Evolutionary conservation across 2,329 filamentous ascomycete species (phyloP).

Genomic region (Calonectria pseudoturangicola): DNA sequence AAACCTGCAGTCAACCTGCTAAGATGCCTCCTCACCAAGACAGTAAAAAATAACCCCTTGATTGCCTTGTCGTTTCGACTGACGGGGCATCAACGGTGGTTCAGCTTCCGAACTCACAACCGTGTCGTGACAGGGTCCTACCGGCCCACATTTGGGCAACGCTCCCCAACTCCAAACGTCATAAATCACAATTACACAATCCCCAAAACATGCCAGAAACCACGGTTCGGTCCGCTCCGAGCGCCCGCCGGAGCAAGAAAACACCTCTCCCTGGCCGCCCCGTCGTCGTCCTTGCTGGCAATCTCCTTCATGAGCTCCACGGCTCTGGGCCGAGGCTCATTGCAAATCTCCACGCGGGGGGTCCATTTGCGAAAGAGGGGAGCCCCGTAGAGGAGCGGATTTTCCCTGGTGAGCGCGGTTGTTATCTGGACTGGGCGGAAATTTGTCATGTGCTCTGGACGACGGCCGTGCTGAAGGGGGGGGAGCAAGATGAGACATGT

Average conservation of each 20-base stretch:
- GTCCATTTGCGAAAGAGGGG: slow-evolving; percentile 5
- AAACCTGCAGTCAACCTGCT: neutral
- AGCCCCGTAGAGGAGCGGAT: neutral
- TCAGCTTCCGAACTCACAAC: slow-evolving; percentile 4
- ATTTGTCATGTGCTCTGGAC: neutral
- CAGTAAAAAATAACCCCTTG: neutral
- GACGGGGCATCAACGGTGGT: slow-evolving; percentile 23
- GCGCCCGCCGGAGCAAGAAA: neutral
- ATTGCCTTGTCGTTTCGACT: neutral
- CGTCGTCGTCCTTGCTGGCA: neutral
- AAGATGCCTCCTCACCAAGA: neutral
- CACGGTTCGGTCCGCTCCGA: slow-evolving; percentile 1
- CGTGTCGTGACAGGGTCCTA: slow-evolving; percentile 12
- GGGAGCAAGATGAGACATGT: neutral
- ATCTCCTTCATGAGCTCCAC: neutral
- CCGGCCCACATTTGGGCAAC: slow-evolving; percentile 12
- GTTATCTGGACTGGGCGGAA: neutral
- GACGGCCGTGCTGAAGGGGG: neutral
- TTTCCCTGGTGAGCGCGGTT: neutral
- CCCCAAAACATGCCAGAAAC: neutral
- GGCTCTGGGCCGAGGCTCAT: neutral
- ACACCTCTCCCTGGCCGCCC: neutral
- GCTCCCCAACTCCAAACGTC: slow-evolving; percentile 5
- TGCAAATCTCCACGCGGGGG: slow-evolving; percentile 4
- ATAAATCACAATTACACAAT: neutral